Evolutionary conservation across 306 rosid species (phyloP), one percentile per base, ranked within the genome.

Genomic region (Mimosa bimucronata): DNA sequence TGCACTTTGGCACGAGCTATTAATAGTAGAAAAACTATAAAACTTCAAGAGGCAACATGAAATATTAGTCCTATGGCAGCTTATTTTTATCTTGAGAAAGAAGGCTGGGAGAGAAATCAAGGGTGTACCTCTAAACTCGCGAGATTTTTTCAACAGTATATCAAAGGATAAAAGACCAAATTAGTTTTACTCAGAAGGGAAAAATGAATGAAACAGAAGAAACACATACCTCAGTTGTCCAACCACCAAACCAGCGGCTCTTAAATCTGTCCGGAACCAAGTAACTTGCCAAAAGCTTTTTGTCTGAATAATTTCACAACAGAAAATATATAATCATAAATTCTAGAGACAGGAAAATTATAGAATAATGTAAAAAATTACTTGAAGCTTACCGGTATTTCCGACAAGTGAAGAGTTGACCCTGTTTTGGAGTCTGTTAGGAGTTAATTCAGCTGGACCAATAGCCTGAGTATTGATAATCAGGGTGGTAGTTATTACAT

Each of bases 241-340:
- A 93, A 25, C 96, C 97, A 68, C 92, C 97, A 73, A 93, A 69
- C 97, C 97, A 91, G 68, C 97, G 91, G 83, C 97, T 93, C 75
- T 88, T 83, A 78, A 89, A 93, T 87, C 89, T 85, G 45, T 88
- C 79, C 3, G 83, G 82, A 85, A 81, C 78, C 41, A 72, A 48
- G 78, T 67, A 65, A 73, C 79, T 52, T 34, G 26, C 79, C 83
- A 40, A 41, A 50, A 85, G 79, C 69, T 84, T 84, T n/a, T 67
- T 77, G 73, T 72, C 92, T 87, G 78, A 78, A 83, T 29, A 60
- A 28, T 73, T 58, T 69, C 48, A 68, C 50, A 79, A 53, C 25
- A 60, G 40, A 80, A 74, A 41, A 44, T 31, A 77, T 29, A 55
- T 71, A 44, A 77, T 75, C 52, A 71, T 76, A 76, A 64, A 61